Conservation (phyloP, 345 rosid genomes). For the Litchi chinensis region DNA sequence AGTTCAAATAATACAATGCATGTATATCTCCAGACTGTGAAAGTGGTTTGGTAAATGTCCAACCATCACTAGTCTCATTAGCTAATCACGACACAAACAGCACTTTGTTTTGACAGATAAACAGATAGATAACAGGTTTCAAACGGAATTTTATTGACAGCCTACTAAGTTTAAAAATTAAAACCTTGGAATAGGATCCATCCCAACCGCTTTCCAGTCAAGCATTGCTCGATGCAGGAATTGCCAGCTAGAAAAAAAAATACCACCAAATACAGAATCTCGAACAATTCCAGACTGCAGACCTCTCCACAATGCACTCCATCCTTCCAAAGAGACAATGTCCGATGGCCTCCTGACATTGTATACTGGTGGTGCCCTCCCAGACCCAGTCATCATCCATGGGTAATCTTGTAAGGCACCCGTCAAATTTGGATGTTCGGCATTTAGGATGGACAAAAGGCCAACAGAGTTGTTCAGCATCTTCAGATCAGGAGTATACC, state of each 20-base stretch:
- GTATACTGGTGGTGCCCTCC: slow-evolving; percentile 75
- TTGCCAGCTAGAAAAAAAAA: slow-evolving; percentile 91
- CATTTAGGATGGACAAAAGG: slow-evolving; percentile 71
- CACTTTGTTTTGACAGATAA: not conserved
- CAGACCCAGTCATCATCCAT: slow-evolving; percentile 97
- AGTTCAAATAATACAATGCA: slow-evolving; percentile 5
- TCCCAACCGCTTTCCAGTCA: slow-evolving; percentile 85
- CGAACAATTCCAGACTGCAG: slow-evolving; percentile 72
- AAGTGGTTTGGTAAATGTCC: not conserved
- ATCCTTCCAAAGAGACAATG: slow-evolving; percentile 82
- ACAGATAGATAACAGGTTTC: not conserved
- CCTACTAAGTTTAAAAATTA: slow-evolving; percentile 1
- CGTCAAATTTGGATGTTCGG: slow-evolving; percentile 64
- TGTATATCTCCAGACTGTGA: not conserved
- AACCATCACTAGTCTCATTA: not conserved
- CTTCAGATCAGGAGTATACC: slow-evolving; percentile 65
- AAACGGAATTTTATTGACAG: not conserved
- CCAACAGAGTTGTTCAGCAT: slow-evolving; percentile 59
- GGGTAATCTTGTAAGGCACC: slow-evolving; percentile 77
- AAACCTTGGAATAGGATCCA: slow-evolving; percentile 85
- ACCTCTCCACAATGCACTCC: slow-evolving; percentile 80
- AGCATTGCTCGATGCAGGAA: slow-evolving; percentile 69
- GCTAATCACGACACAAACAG: not conserved
- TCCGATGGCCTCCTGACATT: slow-evolving; percentile 63
- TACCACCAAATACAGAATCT: slow-evolving; percentile 77